Evolutionary conservation across 352 stramenopile species (phyloP).

Genomic region (Phytophthora europaea): DNA sequence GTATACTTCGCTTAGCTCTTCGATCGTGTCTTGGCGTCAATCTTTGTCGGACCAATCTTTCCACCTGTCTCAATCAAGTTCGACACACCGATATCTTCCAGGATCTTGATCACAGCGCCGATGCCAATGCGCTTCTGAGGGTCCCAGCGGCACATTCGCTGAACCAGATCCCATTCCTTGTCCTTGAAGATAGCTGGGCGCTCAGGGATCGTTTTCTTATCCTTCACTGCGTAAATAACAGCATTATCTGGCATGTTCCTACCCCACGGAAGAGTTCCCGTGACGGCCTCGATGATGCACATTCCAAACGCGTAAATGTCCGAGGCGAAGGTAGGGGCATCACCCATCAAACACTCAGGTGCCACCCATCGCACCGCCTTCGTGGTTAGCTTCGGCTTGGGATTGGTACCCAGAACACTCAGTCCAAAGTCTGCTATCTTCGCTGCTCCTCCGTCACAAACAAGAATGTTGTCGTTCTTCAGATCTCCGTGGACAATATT

Average conservation of each 20-base stretch:
- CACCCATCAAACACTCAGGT: constrained; percentile 32
- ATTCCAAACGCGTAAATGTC: constrained; percentile 53
- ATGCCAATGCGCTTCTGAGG: constrained; percentile 35
- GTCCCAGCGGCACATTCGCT: constrained; percentile 37
- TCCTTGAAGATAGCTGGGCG: constrained; percentile 27
- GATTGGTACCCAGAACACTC: constrained; percentile 31
- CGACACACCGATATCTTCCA: constrained; percentile 37
- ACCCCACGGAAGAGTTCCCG: constrained; percentile 26
- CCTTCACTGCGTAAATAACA: constrained; percentile 21
- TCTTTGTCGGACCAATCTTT: constrained; percentile 11
- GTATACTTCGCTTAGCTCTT: neutral
- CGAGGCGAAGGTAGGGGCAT: constrained; percentile 27
- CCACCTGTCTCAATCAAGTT: constrained; percentile 29
- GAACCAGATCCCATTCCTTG: constrained; percentile 39
- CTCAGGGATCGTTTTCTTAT: constrained; percentile 30
- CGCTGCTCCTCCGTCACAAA: constrained; percentile 35
- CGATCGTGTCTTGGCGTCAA: constrained; percentile 9
- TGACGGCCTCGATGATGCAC: constrained; percentile 48
- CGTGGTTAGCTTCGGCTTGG: constrained; percentile 11
- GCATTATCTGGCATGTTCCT: constrained; percentile 11
- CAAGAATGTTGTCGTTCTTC: constrained; percentile 44
- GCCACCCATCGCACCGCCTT: constrained; percentile 39
- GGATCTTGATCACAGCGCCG: constrained; percentile 42
- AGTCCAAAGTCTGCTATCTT: constrained; percentile 46
- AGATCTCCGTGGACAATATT: constrained; percentile 46